Evolutionary conservation across 768 basidiomycete species (phyloP).

Genomic region (Suillus tomentosus): DNA sequence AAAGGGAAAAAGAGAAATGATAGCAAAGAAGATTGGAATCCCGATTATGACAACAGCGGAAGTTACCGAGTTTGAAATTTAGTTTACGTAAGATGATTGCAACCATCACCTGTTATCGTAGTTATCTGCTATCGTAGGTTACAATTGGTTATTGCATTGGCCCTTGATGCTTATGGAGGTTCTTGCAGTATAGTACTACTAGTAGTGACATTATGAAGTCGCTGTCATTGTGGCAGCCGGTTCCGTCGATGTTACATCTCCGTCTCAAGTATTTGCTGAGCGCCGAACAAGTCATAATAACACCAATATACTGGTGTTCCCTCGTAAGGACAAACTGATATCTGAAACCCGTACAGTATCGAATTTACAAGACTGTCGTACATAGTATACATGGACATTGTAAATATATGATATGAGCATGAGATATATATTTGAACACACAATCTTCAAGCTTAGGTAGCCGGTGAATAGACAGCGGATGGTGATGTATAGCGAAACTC

Average conservation of each 20-base stretch:
- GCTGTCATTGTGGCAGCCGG: not conserved
- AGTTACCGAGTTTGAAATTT: not conserved
- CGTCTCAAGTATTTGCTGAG: not conserved
- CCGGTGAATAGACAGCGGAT: not conserved
- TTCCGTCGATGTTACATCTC: not conserved
- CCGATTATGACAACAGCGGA: conserved; percentile 1
- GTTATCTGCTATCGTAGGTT: not conserved
- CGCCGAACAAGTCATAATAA: not conserved
- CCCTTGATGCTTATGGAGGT: not conserved
- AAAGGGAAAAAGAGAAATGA: not conserved
- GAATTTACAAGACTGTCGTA: not conserved
- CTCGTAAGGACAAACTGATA: not conserved
- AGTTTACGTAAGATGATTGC: not conserved
- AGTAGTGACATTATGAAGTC: not conserved
- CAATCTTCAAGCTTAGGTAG: not conserved
- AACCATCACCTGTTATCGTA: not conserved
- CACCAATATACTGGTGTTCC: not conserved
- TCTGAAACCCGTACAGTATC: not conserved
- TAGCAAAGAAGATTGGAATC: not conserved
- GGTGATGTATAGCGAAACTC: no score
- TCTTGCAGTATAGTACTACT: not conserved
- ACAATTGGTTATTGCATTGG: no score
- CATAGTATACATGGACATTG: not conserved
- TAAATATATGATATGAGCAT: not conserved
- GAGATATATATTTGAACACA: not conserved